A percentile compares a stretch with the other conserved stretches of the same genome.
phyloP scores from a whole-genome alignment of 2,329 filamentous ascomycete species.

The Colletotrichum sp. region DNA sequence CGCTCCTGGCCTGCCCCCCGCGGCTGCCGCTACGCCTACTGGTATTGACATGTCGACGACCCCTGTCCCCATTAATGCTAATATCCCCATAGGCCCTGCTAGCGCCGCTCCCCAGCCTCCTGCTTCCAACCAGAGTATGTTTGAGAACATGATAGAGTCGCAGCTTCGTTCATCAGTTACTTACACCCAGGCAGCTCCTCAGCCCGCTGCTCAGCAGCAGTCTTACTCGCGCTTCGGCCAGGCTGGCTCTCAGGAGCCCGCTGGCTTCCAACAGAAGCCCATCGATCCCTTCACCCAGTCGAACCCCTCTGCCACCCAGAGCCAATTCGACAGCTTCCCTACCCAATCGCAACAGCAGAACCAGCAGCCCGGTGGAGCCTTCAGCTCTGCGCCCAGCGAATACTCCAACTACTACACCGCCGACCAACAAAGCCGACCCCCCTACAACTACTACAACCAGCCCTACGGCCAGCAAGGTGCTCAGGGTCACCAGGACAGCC shows the following conservation, averaged over 20 bases:
- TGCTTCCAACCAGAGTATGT: slow-evolving; percentile 34
- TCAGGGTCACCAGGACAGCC: slow-evolving; percentile 76
- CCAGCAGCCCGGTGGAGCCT: slow-evolving; percentile 67
- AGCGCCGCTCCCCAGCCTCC: slow-evolving; percentile 30
- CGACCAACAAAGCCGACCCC: slow-evolving; percentile 73
- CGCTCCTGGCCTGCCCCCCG: slow-evolving; percentile 43
- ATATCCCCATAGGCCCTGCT: slow-evolving; percentile 26
- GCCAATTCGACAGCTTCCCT: slow-evolving; percentile 67
- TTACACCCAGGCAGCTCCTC: slow-evolving; percentile 28
- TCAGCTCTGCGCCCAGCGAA: slow-evolving; percentile 78
- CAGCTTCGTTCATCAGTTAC: slow-evolving; percentile 15
- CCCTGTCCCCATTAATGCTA: slow-evolving; percentile 13
- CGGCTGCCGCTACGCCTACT: slow-evolving; percentile 39
- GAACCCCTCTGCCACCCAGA: slow-evolving; percentile 50
- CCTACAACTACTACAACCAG: slow-evolving; percentile 78
- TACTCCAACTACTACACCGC: slow-evolving; percentile 87
- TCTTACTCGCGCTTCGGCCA: slow-evolving; percentile 76
- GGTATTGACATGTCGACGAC: slow-evolving; percentile 31
- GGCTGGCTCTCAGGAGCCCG: slow-evolving; percentile 63
- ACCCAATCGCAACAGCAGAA: slow-evolving; percentile 56
- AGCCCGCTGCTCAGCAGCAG: slow-evolving; percentile 62
- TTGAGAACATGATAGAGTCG: slow-evolving; percentile 39
- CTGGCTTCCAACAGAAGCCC: slow-evolving; percentile 74
- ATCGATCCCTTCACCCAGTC: slow-evolving; percentile 89
- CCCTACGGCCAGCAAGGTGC: slow-evolving; percentile 61